Evolutionary conservation across 192 early-diverging fungal genomes (phyloP), one percentile per base, ranked within the genome.

Genomic region (Dimargaris verticillata): DNA sequence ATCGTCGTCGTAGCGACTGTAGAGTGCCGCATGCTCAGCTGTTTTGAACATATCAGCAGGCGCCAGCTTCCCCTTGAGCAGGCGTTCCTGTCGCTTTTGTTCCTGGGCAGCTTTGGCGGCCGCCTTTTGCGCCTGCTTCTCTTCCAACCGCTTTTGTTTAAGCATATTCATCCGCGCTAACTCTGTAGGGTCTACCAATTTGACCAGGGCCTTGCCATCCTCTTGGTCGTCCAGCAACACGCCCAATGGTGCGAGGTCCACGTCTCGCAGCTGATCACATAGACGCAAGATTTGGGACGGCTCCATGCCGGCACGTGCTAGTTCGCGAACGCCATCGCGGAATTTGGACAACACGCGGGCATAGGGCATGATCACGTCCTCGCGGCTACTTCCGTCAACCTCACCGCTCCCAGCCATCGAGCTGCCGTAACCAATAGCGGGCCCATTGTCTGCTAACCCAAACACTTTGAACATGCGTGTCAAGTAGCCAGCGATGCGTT

Each of bases 171-270:
- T 76, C 68, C 79, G 75, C 12, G 75, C 77, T 28, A 83, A 55
- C 71, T 83, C 83, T 51, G 83, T 78, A 13, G 82, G 80, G 62
- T 88, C 85, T 14, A 88, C 85, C 61, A 96, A 73, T 71, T 95
- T 98, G 69, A 95, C 85, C 63, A 96, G 75, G 0, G 95, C 93
- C 60, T 79, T 85, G 28, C 93, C 92, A 68, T 90, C 91, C 60
- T 93, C 95, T 61, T 89, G 88, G 72, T 98, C 95, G 65, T 95
- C 95, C 61, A 98, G 74, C 1, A 84, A 78, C 14, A 98, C 86
- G 26, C 91, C 91, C n/a, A 95, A 72, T 46, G 88, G 81, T 17
- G 89, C 83, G 43, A 96, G 77, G 47, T 90, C 87, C 20, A 80
- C 76, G 72, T 98, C 93, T 53, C 95, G 86, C 44, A 98, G 61